phyloP scores from a whole-genome alignment of 768 basidiomycete species.

The Tubosaeta brunneosetosa region DNA sequence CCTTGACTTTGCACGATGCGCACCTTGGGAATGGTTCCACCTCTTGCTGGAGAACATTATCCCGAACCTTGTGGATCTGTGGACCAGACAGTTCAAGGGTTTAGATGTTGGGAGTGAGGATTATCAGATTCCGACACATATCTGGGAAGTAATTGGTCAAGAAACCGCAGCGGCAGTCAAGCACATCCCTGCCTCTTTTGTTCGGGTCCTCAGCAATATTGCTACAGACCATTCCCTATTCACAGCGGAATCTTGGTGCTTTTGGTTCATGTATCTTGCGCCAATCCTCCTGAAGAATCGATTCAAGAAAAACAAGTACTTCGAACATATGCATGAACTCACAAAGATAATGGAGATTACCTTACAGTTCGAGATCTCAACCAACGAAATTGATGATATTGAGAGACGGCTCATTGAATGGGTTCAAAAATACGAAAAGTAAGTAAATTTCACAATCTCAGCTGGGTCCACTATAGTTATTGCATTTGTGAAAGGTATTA shows the following conservation, averaged over 20 bases:
- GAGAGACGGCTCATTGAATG: neutral
- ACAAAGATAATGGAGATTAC: slow-evolving; percentile 5
- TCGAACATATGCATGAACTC: slow-evolving; percentile 6
- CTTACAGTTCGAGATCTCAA: too few species aligned
- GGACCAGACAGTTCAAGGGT: slow-evolving; percentile 40
- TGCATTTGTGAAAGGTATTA: neutral
- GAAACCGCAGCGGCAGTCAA: slow-evolving; percentile 23
- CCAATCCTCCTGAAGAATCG: slow-evolving; percentile 11
- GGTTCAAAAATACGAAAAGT: slow-evolving; percentile 9
- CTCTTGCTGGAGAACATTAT: slow-evolving; percentile 43
- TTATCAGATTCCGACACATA: slow-evolving; percentile 23
- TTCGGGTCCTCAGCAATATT: slow-evolving; percentile 33
- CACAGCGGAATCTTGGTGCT: slow-evolving; percentile 17
- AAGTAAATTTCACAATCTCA: too few species aligned
- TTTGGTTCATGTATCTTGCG: slow-evolving; percentile 19
- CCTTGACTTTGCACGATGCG: slow-evolving; percentile 35
- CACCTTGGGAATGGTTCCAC: slow-evolving; percentile 50
- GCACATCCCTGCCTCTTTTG: slow-evolving; percentile 27
- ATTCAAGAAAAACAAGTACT: slow-evolving; percentile 11
- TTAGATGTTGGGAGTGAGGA: slow-evolving; percentile 28
- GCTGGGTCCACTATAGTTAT: too few species aligned
- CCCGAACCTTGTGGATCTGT: slow-evolving; percentile 35
- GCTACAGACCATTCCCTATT: slow-evolving; percentile 5
- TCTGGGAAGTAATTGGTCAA: slow-evolving; percentile 41
- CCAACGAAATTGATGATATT: slow-evolving; percentile 2